Percentiles rank a stretch among this genome's conserved stretches.
These are phyloP conservation scores for Hibiscus tridactylites DNA, from an alignment of 345 rosid genomes.

Conservation along the genomic window DNA sequence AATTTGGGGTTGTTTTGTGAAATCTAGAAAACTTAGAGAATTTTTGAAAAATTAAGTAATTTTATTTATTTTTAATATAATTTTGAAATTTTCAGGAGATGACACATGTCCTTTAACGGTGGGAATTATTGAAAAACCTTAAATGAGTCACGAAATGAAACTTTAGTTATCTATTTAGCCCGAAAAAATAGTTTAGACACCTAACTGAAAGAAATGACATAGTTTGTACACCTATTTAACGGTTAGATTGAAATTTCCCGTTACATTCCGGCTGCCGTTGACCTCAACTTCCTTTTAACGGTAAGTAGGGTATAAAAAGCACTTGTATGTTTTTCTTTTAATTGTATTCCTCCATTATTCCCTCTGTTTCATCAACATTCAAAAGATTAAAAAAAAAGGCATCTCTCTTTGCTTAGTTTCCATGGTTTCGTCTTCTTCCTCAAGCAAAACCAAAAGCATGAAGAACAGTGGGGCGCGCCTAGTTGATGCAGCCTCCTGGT, in stretches of 20 bases:
- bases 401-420: not conserved
- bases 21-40: no score
- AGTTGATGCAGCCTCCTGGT: conserved; percentile 53
- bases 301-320: not conserved
- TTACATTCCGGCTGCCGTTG: not conserved
- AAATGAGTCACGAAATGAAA: no score
- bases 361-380: not conserved
- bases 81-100: no score
- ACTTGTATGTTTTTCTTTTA: not conserved
- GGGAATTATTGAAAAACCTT: no score
- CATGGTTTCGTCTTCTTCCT: conserved; percentile 13
- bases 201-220: no score
- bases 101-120: no score
- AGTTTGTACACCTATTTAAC: no score
- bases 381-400: not conserved
- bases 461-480: conserved; percentile 14
- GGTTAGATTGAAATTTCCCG: not conserved
- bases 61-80: no score
- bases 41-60: no score
- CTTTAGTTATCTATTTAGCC: no score
- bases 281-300: not conserved
- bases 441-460: conserved; percentile 15
- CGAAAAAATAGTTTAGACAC: no score
- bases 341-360: not conserved
- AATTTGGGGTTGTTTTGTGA: no score